These are phyloP conservation scores for Diaporthe ilicicola DNA, from an alignment of 2,329 filamentous ascomycete species.

Conservation along the genomic window DNA sequence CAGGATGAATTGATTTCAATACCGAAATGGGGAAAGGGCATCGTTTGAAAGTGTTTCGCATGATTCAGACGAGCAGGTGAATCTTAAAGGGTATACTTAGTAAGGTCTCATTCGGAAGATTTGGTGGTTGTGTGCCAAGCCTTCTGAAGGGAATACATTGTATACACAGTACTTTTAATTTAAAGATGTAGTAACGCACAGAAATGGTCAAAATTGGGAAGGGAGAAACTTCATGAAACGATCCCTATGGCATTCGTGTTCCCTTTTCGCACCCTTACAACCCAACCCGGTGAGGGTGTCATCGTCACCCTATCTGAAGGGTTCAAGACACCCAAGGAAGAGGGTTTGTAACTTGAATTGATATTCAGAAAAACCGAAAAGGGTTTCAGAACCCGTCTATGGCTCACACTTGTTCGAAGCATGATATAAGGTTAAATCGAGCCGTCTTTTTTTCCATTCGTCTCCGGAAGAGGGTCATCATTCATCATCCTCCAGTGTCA, in stretches of 20 bases:
- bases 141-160: neutral
- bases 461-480: neutral
- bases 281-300: neutral
- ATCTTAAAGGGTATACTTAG: neutral
- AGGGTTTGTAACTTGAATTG: neutral
- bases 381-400: neutral
- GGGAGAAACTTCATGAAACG: neutral
- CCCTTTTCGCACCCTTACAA: conserved; percentile 1
- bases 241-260: neutral
- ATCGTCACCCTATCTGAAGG: conserved; percentile 5
- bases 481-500: neutral
- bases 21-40: no score
- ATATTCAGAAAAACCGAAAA: neutral
- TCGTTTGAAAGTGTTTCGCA: no score
- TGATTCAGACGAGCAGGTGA: no score
- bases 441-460: neutral
- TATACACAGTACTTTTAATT: neutral
- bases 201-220: neutral
- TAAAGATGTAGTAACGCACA: neutral
- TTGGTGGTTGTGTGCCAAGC: neutral
- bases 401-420: neutral
- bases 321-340: neutral
- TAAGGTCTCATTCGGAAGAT: no score
- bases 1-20: no score
- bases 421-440: neutral